Percentiles rank a stretch among this genome's conserved stretches.
Conservation (phyloP, 306 rosid genomes). For the Cucurbita pepo region DNA sequence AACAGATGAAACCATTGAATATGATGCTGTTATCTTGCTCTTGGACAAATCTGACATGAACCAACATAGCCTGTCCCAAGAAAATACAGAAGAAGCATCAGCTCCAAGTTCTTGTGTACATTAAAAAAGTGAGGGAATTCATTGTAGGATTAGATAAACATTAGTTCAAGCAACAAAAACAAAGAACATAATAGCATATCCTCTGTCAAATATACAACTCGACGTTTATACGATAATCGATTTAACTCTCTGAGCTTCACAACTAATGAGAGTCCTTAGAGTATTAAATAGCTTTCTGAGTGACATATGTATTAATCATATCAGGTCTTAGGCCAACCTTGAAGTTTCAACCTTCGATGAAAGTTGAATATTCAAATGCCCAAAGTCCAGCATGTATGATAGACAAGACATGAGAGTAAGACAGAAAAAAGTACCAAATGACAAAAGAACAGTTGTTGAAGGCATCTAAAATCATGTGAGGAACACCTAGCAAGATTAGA, state of each 20-base stretch:
- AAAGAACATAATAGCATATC: not conserved
- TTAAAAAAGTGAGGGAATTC: slow-evolving; percentile 19
- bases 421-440: not conserved
- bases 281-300: not conserved
- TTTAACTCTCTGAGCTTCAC: not conserved
- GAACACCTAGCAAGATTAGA: not conserved
- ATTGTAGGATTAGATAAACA: slow-evolving; percentile 13
- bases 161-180: slow-evolving; percentile 7
- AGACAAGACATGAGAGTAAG: not conserved
- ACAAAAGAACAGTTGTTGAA: not conserved
- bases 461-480: not conserved
- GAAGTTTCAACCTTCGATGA: not conserved
- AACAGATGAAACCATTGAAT: slow-evolving; percentile 1
- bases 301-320: not conserved
- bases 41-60: not conserved
- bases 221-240: not conserved
- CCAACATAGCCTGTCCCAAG: not conserved
- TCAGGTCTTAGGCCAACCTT: not conserved
- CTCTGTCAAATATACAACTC: not conserved
- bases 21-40: slow-evolving; percentile 2
- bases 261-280: not conserved
- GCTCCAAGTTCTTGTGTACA: not conserved
- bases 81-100: not conserved
- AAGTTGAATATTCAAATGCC: not conserved
- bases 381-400: not conserved